Conservation (phyloP, 371 early-diverging fungal species). For the Smittium culicis region DNA sequence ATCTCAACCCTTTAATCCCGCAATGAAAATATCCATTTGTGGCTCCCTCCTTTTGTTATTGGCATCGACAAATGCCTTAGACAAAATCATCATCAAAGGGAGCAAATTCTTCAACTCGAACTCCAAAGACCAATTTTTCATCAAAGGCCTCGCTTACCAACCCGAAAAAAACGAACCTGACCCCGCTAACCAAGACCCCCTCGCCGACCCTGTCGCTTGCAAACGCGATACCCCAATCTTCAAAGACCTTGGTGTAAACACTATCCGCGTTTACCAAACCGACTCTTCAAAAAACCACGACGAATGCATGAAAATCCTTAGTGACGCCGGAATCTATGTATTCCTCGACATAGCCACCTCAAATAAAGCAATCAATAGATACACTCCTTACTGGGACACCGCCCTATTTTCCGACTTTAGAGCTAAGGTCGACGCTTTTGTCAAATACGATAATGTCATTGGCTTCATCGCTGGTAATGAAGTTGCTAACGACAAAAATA, state of each 20-base stretch:
- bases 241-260: constrained; percentile 46
- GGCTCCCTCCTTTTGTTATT: not conserved
- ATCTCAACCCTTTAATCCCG: too few species aligned
- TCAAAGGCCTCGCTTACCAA: constrained; percentile 58
- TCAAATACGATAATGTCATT: constrained; percentile 39
- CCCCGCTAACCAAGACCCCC: constrained; percentile 33
- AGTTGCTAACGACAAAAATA: constrained; percentile 44
- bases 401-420: constrained; percentile 35
- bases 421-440: constrained; percentile 42
- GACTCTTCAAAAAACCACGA: constrained; percentile 43
- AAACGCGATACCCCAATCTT: constrained; percentile 42
- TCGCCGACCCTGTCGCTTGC: constrained; percentile 39
- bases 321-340: constrained; percentile 44
- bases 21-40: constrained; percentile 1
- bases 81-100: constrained; percentile 45
- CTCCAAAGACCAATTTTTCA: constrained; percentile 47
- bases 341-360: constrained; percentile 44
- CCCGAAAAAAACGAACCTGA: constrained; percentile 35
- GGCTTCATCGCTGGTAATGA: constrained; percentile 61
- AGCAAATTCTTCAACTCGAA: constrained; percentile 47
- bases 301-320: constrained; percentile 46
- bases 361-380: constrained; percentile 39
- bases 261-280: constrained; percentile 53
- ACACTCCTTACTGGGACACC: constrained; percentile 39
- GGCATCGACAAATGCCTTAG: constrained; percentile 20